Evolutionary conservation across 106 monocot genomes (phyloP), one percentile per base, ranked within the genome.

Genomic region (Agapanthus africanus): DNA sequence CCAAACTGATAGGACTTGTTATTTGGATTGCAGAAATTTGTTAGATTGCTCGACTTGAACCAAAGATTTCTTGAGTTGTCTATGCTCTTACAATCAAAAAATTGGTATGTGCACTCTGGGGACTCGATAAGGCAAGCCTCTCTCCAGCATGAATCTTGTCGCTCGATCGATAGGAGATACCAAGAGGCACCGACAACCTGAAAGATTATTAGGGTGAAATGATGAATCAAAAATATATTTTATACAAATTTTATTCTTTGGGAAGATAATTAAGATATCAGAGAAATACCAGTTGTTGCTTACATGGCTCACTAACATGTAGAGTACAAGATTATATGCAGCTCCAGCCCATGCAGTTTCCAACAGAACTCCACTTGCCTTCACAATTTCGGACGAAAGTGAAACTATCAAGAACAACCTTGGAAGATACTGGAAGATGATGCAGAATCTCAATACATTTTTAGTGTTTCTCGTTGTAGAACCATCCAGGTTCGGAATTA

Each of bases 241-340:
- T n/a, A n/a, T n/a, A 26, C 13, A 60, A 60, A 32, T 26, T 34
- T 32, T 11, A 60, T 60, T 60, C 60, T 60, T 60, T 60, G 15
- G 31, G 5, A 31, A 27, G 14, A 16, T 23, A 32, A 8, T 11
- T 15, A 32, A 23, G 14, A 11, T 14, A 19, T 26, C 11, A 14
- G 32, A 10, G 25, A 32, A 60, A 19, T 49, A 49, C 49, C n/a
- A 49, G 10, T 18, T 22, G 16, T 19, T 38, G 69, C 91, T 79
- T 85, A 91, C 93, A 79, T 90, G 90, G 62, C 93, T 93, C 26
- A 82, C 90, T 23, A 93, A 76, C 86, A 93, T 90, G 80, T 82
- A 93, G 60, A 93, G 89, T 1, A 86, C 33, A 11, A 93, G 86
- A 71, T 93, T 93, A 76, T 89, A 93, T 47, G 89, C 93, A 36